Evolutionary conservation across 202 grass and related monocot species (phyloP).

Genomic region (Schoenoplectus triqueter): DNA sequence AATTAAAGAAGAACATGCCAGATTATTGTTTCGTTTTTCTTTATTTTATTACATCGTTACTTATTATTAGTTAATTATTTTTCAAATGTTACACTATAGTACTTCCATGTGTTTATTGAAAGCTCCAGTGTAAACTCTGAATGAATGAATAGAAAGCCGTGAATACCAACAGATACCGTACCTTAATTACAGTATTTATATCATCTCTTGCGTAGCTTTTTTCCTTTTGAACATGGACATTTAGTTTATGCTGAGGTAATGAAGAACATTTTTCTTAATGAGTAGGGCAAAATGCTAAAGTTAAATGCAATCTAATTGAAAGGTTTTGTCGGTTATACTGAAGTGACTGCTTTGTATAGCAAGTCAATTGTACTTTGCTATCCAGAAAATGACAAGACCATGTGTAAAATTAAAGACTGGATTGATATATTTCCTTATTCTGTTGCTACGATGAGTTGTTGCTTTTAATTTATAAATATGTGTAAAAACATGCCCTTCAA

Average conservation of each 20-base stretch:
- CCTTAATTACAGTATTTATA: neutral
- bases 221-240: neutral
- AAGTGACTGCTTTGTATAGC: neutral
- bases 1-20: too few species aligned
- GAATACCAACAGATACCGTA: neutral
- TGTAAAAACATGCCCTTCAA: neutral
- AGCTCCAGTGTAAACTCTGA: neutral
- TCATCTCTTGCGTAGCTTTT: neutral
- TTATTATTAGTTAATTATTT: constrained; percentile 32
- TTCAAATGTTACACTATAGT: neutral
- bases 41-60: too few species aligned
- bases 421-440: neutral
- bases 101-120: neutral
- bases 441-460: neutral
- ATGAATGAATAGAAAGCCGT: neutral
- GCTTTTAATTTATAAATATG: neutral
- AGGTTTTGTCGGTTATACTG: neutral
- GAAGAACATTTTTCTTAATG: neutral
- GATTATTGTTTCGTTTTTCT: too few species aligned
- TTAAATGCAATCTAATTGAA: neutral
- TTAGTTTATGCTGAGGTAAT: neutral
- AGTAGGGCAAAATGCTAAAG: neutral
- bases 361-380: constrained; percentile 12
- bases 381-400: neutral
- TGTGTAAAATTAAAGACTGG: neutral